Evolutionary conservation across 2,329 filamentous ascomycete species (phyloP).

Genomic region (Fusarium sacchari): DNA sequence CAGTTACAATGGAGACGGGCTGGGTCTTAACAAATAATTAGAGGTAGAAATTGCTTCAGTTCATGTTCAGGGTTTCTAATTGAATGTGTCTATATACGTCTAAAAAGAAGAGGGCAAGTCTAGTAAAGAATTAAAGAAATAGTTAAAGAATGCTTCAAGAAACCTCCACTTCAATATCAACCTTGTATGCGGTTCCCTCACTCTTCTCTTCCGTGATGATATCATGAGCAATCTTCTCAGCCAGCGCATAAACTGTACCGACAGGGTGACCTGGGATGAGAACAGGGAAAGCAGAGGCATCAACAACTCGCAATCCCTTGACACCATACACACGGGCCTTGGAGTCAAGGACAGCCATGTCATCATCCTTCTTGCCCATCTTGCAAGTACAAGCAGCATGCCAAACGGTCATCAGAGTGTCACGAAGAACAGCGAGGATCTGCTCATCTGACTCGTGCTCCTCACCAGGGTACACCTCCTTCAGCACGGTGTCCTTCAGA

Average conservation of each 20-base stretch:
- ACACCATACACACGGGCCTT: slow-evolving; percentile 34
- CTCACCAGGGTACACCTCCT: slow-evolving; percentile 37
- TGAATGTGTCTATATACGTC: neutral
- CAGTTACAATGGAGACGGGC: neutral
- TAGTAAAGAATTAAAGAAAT: neutral
- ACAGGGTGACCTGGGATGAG: slow-evolving; percentile 31
- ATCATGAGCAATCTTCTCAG: slow-evolving; percentile 34
- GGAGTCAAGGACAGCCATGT: slow-evolving; percentile 30
- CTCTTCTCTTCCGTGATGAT: slow-evolving; percentile 13
- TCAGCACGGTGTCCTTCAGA: slow-evolving; percentile 52
- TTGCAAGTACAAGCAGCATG: slow-evolving; percentile 38
- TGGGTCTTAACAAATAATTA: too few species aligned
- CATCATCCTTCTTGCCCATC: slow-evolving; percentile 31
- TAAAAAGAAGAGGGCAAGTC: neutral
- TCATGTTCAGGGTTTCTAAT: neutral
- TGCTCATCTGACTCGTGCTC: slow-evolving; percentile 51
- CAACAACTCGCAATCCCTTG: slow-evolving; percentile 21
- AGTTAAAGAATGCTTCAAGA: neutral
- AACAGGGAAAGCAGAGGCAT: slow-evolving; percentile 24
- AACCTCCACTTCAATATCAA: neutral
- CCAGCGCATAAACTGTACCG: slow-evolving; percentile 26
- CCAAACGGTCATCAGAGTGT: slow-evolving; percentile 37
- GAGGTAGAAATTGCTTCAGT: neutral
- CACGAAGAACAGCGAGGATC: slow-evolving; percentile 50
- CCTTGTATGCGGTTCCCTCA: neutral